Evolutionary conservation across 495 filamentous ascomycete species (phyloP).

Genomic region (Tricharina praecox): DNA sequence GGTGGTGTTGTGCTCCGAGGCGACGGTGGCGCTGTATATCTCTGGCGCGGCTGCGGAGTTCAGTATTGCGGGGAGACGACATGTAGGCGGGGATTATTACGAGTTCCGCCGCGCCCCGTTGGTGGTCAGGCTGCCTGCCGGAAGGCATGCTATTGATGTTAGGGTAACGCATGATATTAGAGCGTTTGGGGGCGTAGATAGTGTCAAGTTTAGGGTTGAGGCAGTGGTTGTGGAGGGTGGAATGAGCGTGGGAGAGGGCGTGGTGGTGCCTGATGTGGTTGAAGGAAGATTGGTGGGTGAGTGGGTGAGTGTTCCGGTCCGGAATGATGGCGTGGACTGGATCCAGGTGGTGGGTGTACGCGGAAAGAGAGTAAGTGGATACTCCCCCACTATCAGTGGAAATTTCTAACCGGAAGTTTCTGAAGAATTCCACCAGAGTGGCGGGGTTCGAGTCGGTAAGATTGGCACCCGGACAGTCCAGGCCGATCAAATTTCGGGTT

Average conservation of each 20-base stretch:
- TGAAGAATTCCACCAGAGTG: conserved; percentile 13
- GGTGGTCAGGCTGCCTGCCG: conserved; percentile 34
- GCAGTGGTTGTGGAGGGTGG: conserved; percentile 10
- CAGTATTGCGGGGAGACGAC: neutral
- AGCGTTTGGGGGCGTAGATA: conserved; percentile 34
- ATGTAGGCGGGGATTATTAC: neutral
- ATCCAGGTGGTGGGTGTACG: conserved; percentile 29
- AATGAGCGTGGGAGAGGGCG: conserved; percentile 23
- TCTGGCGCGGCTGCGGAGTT: neutral
- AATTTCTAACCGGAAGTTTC: too few relatives aligned
- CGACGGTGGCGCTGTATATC: neutral
- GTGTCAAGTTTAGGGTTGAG: conserved; percentile 28
- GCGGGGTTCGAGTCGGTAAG: conserved; percentile 19
- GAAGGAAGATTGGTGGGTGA: conserved; percentile 31
- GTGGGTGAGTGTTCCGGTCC: conserved; percentile 34
- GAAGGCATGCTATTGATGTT: conserved; percentile 36
- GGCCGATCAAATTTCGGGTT: conserved; percentile 28
- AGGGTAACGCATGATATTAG: conserved; percentile 40
- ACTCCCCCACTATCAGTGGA: too few relatives aligned
- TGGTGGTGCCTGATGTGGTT: conserved; percentile 35
- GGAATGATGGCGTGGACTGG: conserved; percentile 30
- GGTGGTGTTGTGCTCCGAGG: conserved; percentile 27
- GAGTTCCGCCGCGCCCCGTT: conserved; percentile 7
- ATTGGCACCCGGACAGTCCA: conserved; percentile 31
- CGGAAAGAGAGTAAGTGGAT: conserved; percentile 27